Evolutionary conservation across 148 eudicot genomes (phyloP), one percentile per base, ranked within the genome.

Genomic region (Mesembryanthemum crystallinum): DNA sequence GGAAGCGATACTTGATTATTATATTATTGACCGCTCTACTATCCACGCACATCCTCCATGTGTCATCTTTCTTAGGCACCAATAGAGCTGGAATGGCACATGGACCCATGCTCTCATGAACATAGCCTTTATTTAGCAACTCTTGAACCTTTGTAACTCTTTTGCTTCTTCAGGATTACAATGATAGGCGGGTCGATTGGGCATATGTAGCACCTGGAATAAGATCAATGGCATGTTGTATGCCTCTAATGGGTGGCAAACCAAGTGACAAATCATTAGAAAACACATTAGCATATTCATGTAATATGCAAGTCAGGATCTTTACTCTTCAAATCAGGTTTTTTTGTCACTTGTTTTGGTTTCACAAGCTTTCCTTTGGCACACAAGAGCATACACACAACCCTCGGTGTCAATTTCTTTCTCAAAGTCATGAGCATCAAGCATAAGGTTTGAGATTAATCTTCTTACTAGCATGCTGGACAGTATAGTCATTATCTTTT

Each of bases 121-220:
- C 42, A 17, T 27, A 54, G 8, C 39, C 74, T 12, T 27, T 15
- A 11, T 27, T n/a, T 1, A 71, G 29, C 33, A 71, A 54, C 14
- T 74, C 69, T 7, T 64, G 20, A 15, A 67, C 74, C 74, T 29
- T 54, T 71, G 62, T 7, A 54, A 13, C n/a, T n/a, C n/a, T n/a
- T n/a, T 25, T 71, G 1, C 42, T 27, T 63, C 23, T 8, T 63
- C 66, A 3, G 33, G 66, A 27, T 63, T 63, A 63, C 66, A 25
- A 27, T 25, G 20, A 21, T n/a, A 63, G 1, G 66, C 66, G 7
- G 13, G 66, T 0, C 35, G 18, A 27, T 63, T 63, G 6, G 66
- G 66, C 4, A 63, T n/a, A 13, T 7, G n/a, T 27, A 8, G 37
- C 35, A 63, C 66, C 18, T 24, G 60, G 77, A 5, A 74, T 24